Evolutionary conservation across 306 rosid species (phyloP).

Genomic region (Cucumis hystrix): DNA sequence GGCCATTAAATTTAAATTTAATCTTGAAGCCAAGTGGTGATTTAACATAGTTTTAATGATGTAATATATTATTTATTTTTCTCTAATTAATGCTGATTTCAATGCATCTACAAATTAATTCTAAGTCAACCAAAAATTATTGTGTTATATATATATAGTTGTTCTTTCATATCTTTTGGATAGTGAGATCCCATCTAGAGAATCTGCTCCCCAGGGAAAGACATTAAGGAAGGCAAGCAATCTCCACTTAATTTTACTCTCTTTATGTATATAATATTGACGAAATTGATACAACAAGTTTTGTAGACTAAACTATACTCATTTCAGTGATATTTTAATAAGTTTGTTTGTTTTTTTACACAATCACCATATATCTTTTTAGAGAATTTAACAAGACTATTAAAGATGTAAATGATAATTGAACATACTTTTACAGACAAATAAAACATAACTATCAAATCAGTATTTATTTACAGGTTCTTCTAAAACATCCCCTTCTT

Average conservation of each 20-base stretch:
- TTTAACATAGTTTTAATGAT: no score
- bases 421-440: background rate
- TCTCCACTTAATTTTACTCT: no score
- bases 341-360: no score
- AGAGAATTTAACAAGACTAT: background rate
- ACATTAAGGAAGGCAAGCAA: background rate
- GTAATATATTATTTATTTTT: no score
- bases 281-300: no score
- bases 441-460: background rate
- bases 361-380: background rate
- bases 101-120: no score
- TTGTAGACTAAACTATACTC: no score
- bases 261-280: no score
- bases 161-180: background rate
- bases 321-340: background rate
- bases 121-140: background rate
- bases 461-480: background rate
- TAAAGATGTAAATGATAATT: background rate
- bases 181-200: constrained; percentile 4
- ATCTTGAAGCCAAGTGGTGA: no score
- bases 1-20: no score
- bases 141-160: background rate
- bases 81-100: no score
- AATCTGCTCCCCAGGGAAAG: background rate
- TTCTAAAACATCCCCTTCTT: background rate